Evolutionary conservation across 2,329 filamentous ascomycete genomes (phyloP).

Genomic region (Phoma sp.): DNA sequence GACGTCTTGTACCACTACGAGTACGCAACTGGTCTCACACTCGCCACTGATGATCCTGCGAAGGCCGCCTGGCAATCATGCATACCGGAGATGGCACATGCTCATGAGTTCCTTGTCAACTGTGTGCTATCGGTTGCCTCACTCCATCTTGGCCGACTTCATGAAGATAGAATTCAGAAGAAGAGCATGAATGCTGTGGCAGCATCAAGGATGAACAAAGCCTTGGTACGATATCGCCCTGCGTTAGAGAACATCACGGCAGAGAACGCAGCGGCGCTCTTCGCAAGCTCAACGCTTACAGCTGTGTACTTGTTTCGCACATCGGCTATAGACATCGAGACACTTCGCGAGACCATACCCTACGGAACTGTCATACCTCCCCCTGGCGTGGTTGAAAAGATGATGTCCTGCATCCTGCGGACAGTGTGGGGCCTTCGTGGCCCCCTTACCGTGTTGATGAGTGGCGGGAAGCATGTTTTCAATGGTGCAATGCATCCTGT

Average conservation of each 20-base stretch:
- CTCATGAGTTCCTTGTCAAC: slow-evolving; percentile 54
- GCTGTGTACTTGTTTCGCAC: slow-evolving; percentile 46
- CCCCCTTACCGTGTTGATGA: slow-evolving; percentile 38
- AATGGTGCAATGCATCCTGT: slow-evolving; percentile 36
- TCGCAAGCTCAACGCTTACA: slow-evolving; percentile 41
- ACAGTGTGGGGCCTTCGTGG: slow-evolving; percentile 42
- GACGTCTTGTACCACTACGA: slow-evolving; percentile 44
- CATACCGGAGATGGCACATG: slow-evolving; percentile 49
- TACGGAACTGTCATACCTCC: slow-evolving; percentile 25
- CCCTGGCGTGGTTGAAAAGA: slow-evolving; percentile 31
- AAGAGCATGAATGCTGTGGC: slow-evolving; percentile 37
- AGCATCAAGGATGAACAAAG: slow-evolving; percentile 45
- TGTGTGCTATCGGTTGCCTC: slow-evolving; percentile 55
- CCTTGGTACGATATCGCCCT: slow-evolving; percentile 35
- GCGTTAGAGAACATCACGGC: slow-evolving; percentile 46
- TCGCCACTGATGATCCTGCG: slow-evolving; percentile 37
- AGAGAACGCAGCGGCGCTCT: slow-evolving; percentile 53
- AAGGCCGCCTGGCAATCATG: slow-evolving; percentile 42
- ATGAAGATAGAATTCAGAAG: slow-evolving; percentile 32
- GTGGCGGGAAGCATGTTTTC: slow-evolving; percentile 41
- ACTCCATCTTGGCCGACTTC: slow-evolving; percentile 53
- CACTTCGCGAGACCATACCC: slow-evolving; percentile 33
- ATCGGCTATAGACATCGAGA: slow-evolving; percentile 39
- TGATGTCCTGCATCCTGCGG: slow-evolving; percentile 34
- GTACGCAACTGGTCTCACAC: slow-evolving; percentile 40